Evolutionary conservation across 2,329 filamentous ascomycete genomes (phyloP).

Genomic region (Trichoderma semiorbis): DNA sequence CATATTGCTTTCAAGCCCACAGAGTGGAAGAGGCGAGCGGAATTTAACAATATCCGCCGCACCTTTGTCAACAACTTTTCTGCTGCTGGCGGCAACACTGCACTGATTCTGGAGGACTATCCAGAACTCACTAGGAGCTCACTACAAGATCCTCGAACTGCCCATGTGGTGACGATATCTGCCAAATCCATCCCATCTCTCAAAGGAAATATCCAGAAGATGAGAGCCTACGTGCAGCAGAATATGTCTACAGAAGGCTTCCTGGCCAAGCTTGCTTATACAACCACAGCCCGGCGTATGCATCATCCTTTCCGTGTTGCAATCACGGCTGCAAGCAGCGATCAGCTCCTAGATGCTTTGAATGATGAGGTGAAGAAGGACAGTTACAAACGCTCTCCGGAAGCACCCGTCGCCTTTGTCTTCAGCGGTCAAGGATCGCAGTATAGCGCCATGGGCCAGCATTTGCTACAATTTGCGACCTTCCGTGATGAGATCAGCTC

Average conservation of each 20-base stretch:
- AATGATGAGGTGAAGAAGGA: constrained; percentile 22
- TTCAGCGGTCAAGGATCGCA: constrained; percentile 42
- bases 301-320: constrained; percentile 57
- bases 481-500: constrained; percentile 55
- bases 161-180: constrained; percentile 8
- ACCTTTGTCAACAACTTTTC: constrained; percentile 62
- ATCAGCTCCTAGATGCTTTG: constrained; percentile 26
- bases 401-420: constrained; percentile 40
- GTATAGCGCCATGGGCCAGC: constrained; percentile 50
- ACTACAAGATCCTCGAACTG: neutral
- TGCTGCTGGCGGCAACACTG: constrained; percentile 69
- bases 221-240: neutral
- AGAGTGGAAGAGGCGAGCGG: constrained; percentile 21
- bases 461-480: constrained; percentile 46
- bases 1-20: constrained; percentile 21
- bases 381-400: constrained; percentile 22
- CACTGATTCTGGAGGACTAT: constrained; percentile 58
- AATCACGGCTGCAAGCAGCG: constrained; percentile 37
- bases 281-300: constrained; percentile 60
- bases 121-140: constrained; percentile 27
- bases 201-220: neutral
- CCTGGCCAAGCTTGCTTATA: constrained; percentile 55
- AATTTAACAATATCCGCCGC: constrained; percentile 28
- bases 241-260: neutral
- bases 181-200: constrained; percentile 15